phyloP scores from a whole-genome alignment of 495 filamentous ascomycete species.

The Hyphodiscus hymeniophilus region DNA sequence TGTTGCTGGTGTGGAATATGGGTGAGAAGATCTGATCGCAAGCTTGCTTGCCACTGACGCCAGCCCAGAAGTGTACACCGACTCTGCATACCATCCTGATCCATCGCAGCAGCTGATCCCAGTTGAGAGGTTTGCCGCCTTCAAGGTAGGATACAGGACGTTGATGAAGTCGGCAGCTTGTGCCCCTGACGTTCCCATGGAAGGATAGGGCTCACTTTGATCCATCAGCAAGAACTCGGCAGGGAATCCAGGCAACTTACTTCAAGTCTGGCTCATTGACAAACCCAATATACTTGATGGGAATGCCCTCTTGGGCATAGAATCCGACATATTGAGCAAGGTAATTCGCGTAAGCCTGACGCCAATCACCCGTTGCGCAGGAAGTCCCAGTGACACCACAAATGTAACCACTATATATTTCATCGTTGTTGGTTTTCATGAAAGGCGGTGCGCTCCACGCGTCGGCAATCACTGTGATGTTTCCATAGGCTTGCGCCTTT shows the following conservation, averaged over 20 bases:
- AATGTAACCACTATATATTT: conserved; percentile 30
- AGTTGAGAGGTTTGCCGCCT: conserved; percentile 28
- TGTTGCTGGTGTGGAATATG: conserved; percentile 33
- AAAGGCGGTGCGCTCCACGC: conserved; percentile 49
- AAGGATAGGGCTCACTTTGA: conserved; percentile 1
- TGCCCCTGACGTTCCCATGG: conserved; percentile 22
- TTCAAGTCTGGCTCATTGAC: conserved; percentile 48
- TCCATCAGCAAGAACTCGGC: too few species aligned
- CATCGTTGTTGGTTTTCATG: conserved; percentile 46
- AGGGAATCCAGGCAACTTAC: too few species aligned
- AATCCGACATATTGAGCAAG: conserved; percentile 43
- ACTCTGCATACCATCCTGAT: conserved; percentile 39
- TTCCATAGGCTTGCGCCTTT: conserved; percentile 35
- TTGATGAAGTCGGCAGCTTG: conserved; percentile 43
- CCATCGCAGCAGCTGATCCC: conserved; percentile 44
- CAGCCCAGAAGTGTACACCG: conserved; percentile 32
- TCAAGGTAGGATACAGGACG: conserved; percentile 33
- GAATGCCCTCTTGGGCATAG: conserved; percentile 38
- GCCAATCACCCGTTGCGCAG: conserved; percentile 44
- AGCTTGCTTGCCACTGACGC: conserved; percentile 29
- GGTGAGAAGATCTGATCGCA: conserved; percentile 39
- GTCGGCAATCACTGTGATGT: conserved; percentile 41
- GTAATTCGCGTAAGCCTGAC: conserved; percentile 46
- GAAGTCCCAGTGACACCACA: conserved; percentile 39
- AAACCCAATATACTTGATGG: conserved; percentile 42